phyloP scores from a whole-genome alignment of 140 eudicot genomes.

The Flaveria floridana region DNA sequence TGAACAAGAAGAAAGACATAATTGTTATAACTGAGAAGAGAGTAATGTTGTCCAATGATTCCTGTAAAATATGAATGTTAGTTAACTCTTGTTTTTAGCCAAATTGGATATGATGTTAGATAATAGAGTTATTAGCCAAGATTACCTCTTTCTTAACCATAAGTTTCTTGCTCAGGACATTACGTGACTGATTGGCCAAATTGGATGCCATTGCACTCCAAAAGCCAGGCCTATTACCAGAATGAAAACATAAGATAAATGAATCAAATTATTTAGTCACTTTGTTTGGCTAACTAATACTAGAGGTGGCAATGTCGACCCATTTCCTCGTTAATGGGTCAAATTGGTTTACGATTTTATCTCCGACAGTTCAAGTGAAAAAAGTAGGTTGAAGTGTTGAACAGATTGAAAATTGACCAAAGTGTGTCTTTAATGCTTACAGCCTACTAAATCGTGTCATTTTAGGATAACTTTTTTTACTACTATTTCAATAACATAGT shows the following conservation, averaged over 20 bases:
- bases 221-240: conserved; percentile 76
- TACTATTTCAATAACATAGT: conserved; percentile 1
- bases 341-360: background rate
- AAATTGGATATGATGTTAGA: conserved; percentile 4
- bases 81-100: conserved; percentile 11
- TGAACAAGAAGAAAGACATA: conserved; percentile 76
- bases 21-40: conserved; percentile 90
- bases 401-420: background rate
- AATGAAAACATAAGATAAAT: conserved; percentile 7
- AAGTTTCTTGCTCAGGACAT: conserved; percentile 89
- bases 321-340: background rate
- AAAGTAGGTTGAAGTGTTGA: background rate
- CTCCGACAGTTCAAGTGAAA: background rate
- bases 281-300: conserved; percentile 1
- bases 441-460: background rate
- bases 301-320: background rate
- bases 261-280: background rate
- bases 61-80: conserved; percentile 43
- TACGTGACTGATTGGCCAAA: conserved; percentile 88
- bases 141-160: conserved; percentile 93
- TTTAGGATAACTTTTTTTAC: background rate
- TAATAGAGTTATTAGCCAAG: background rate
- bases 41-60: conserved; percentile 87
- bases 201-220: conserved; percentile 99
- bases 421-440: conserved; percentile 2